Conservation (phyloP, 2,329 filamentous ascomycete genomes). For the Aciculosporium take region DNA sequence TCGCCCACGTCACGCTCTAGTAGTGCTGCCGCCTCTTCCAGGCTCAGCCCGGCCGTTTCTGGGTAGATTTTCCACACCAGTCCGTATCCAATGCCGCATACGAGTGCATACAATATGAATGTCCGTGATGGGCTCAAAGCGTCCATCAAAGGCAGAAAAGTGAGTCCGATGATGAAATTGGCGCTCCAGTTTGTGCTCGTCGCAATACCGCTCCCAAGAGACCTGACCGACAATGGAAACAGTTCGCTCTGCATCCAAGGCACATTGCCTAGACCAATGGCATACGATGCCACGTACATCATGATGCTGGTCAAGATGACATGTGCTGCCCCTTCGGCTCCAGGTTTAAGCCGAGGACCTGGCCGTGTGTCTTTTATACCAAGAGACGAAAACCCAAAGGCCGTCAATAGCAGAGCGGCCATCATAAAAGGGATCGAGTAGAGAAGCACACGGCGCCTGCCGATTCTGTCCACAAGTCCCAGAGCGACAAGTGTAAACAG, state of each 20-base stretch:
- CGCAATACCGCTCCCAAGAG: slow-evolving; percentile 55
- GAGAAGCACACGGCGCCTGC: slow-evolving; percentile 65
- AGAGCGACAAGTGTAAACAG: slow-evolving; percentile 64
- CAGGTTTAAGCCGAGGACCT: slow-evolving; percentile 8
- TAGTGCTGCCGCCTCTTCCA: slow-evolving; percentile 66
- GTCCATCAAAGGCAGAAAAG: slow-evolving; percentile 81
- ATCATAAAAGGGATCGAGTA: slow-evolving; percentile 78
- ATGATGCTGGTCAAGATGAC: slow-evolving; percentile 63
- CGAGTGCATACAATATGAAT: slow-evolving; percentile 61
- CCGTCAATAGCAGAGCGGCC: slow-evolving; percentile 53
- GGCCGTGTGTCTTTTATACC: slow-evolving; percentile 22
- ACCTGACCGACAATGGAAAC: slow-evolving; percentile 64
- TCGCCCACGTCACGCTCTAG: slow-evolving; percentile 64
- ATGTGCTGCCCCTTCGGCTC: slow-evolving; percentile 24
- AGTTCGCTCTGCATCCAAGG: slow-evolving; percentile 95
- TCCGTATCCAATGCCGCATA: slow-evolving; percentile 57
- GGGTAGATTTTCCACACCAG: slow-evolving; percentile 66
- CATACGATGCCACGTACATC: slow-evolving; percentile 74
- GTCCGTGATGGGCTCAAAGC: slow-evolving; percentile 57
- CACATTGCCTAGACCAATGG: slow-evolving; percentile 77
- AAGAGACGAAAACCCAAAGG: slow-evolving; percentile 57
- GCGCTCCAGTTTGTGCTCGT: slow-evolving; percentile 78
- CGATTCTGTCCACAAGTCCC: slow-evolving; percentile 63
- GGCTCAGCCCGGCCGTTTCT: slow-evolving; percentile 65
- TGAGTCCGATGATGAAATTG: slow-evolving; percentile 75